Conservation (phyloP, 345 rosid species). For the Zanthoxylum bungeanum region DNA sequence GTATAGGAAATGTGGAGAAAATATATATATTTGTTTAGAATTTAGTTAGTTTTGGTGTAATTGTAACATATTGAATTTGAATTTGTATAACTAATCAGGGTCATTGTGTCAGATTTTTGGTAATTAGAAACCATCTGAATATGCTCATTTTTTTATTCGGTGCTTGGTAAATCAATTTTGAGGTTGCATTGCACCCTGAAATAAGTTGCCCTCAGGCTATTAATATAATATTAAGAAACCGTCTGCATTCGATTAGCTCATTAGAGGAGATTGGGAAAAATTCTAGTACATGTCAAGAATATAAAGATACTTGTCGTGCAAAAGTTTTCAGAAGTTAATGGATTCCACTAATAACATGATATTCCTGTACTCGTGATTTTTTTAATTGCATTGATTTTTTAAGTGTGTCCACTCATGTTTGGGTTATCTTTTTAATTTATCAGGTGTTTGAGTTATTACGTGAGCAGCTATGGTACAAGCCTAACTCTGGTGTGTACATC, state of each 20-base stretch:
- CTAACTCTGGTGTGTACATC: conserved; percentile 61
- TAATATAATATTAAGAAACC: too few relatives aligned
- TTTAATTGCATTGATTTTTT: background rate
- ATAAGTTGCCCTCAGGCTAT: too few relatives aligned
- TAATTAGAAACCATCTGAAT: too few relatives aligned
- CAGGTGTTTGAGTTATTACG: conserved; percentile 78
- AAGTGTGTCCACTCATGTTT: background rate
- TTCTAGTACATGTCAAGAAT: background rate
- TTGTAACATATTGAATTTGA: background rate
- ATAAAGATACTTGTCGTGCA: background rate
- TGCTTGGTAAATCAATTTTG: too few relatives aligned
- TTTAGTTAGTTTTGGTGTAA: background rate
- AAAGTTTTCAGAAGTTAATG: background rate
- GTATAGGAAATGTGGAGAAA: background rate
- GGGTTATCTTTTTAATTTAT: conserved; percentile 6
- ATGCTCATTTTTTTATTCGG: too few relatives aligned
- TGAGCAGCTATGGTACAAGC: conserved; percentile 86
- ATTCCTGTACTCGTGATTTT: background rate
- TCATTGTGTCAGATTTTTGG: background rate
- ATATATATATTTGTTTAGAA: background rate
- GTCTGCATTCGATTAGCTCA: background rate
- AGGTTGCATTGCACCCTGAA: too few relatives aligned
- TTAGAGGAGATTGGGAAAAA: background rate
- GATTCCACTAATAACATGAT: background rate
- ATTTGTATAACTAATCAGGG: background rate